Evolutionary conservation across 2,329 filamentous ascomycete species (phyloP).

Genomic region (Colletotrichum sp.): DNA sequence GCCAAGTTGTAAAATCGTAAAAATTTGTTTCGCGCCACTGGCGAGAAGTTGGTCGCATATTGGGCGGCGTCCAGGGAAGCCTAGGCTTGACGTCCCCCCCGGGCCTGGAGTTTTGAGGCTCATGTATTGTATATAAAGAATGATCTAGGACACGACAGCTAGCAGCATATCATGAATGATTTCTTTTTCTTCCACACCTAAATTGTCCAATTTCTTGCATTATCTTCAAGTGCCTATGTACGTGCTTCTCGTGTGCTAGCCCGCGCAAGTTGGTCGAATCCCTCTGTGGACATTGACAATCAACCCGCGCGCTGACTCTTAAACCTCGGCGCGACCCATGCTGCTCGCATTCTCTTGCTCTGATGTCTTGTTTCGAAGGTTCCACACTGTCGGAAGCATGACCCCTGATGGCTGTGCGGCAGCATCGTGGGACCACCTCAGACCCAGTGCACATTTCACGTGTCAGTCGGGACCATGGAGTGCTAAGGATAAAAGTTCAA

Average conservation of each 20-base stretch:
- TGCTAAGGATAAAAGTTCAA: neutral
- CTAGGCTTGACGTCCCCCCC: neutral
- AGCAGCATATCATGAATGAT: slow-evolving; percentile 15
- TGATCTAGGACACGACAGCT: slow-evolving; percentile 1
- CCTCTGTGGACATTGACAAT: neutral
- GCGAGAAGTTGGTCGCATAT: slow-evolving; percentile 13
- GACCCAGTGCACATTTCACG: neutral
- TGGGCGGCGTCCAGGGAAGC: neutral
- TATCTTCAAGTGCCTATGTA: neutral
- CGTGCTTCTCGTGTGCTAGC: neutral
- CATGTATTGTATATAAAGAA: slow-evolving; percentile 12
- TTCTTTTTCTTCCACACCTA: neutral
- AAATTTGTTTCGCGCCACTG: slow-evolving; percentile 8
- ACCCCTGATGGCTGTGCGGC: neutral
- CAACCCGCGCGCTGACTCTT: neutral
- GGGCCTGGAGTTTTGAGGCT: slow-evolving; percentile 16
- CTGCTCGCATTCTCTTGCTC: neutral
- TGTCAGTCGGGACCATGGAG: neutral
- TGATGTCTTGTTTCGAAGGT: neutral
- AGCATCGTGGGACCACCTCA: neutral
- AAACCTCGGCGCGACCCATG: neutral
- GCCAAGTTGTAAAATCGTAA: slow-evolving; percentile 67
- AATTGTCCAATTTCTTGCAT: neutral
- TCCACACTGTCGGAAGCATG: neutral
- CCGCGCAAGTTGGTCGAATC: neutral